Evolutionary conservation across 257 asterid species (phyloP).

Genomic region (Paraleonurus japonicus): DNA sequence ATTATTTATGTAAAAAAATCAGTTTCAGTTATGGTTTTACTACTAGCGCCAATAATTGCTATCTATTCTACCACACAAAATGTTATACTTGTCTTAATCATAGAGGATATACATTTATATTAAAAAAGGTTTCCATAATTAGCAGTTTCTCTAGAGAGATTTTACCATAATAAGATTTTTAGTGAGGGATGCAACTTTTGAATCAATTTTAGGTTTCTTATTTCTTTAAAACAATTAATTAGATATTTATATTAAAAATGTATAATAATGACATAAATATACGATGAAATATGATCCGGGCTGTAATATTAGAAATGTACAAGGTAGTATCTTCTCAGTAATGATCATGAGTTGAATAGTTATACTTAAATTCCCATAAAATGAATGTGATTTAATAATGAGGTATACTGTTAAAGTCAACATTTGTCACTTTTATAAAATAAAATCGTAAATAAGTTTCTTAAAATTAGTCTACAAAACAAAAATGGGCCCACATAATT

Average conservation of each 20-base stretch:
- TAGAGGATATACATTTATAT: too few relatives aligned
- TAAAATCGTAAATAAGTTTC: not conserved
- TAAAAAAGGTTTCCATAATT: too few relatives aligned
- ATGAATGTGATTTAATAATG: conserved; percentile 13
- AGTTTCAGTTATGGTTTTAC: not conserved
- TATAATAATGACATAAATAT: too few relatives aligned
- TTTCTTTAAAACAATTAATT: too few relatives aligned
- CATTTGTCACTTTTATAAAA: not conserved
- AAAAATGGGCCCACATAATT: conserved; percentile 18
- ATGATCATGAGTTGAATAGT: not conserved
- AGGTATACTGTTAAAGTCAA: not conserved
- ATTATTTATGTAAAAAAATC: not conserved
- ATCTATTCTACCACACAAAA: not conserved
- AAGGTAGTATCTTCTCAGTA: not conserved
- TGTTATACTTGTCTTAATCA: not conserved
- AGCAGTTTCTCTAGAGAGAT: too few relatives aligned
- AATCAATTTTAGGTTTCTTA: too few relatives aligned
- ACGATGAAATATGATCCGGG: not conserved
- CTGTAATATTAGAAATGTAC: not conserved
- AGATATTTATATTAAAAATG: too few relatives aligned
- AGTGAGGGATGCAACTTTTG: too few relatives aligned
- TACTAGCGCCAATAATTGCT: not conserved
- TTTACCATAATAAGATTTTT: too few relatives aligned
- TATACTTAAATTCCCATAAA: not conserved
- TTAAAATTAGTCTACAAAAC: not conserved